Base-by-base conservation (phyloP, 306 rosid species). In the Gynostemma pentaphyllum region DNA sequence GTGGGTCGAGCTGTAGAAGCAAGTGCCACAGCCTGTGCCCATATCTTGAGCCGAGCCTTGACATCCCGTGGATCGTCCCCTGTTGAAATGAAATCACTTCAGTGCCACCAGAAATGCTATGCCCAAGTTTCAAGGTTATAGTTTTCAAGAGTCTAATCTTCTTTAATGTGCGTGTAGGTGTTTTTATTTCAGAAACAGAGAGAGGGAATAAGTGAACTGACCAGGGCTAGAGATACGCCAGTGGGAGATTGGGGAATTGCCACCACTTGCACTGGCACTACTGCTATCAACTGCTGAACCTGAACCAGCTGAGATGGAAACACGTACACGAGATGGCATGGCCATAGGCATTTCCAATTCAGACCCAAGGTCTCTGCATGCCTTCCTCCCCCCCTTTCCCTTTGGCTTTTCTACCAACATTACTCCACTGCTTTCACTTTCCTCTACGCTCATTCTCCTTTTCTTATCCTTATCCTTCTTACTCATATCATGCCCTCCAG, bases 21-120 rank as follows among this genome's bases (percentile, higher is more conserved):
- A 16, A 87, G 64, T n/a, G 94, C 97, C 29, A 90, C 97, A 0
- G 87, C 97, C 50, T 87, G 97, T 4, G 97, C 97, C 97, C 95
- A 90, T 53, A 79, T 87, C 76, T 81, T 87, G 61, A 90, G 95
- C 21, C 97, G 73, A 40, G 97, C 95, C 86, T 90, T 90, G 77
- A 89, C 91, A 27, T 89, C 86, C 49, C 83, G 66, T 2, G 97
- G 97, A 64, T 86, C 84, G 45, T 89, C 97, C 42, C 97, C 97
- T 89, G 68, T 37, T 36, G 23, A 57, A 34, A 34, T 34, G 5
- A 1, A 34, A 34, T 34, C 39, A 34, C 2, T 34, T 34, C 5
- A 1, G 39, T 34, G 39, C 39, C 39, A 34, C 39, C 39, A 34
- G 44, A 39, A 39, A 39, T 39, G 9, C 11, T 39, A 39, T 39